These are phyloP conservation scores for Pavlovales sp. DNA, from an alignment of 208 protist species.

Conservation along the genomic window DNA sequence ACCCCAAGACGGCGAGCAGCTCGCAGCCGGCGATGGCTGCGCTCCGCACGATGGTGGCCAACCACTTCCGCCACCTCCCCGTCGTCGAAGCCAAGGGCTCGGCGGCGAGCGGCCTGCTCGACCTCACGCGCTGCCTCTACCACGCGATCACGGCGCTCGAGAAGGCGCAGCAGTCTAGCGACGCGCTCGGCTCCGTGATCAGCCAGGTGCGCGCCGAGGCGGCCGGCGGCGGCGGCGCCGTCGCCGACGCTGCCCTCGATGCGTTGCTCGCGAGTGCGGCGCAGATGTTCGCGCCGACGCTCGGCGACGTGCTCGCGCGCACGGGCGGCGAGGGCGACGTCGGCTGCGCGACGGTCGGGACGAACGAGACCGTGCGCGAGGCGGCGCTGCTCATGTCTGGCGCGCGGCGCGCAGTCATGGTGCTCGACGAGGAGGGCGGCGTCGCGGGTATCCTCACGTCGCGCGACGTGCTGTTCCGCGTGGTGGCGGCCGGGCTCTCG, in stretches of 20 bases:
- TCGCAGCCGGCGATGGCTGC: neutral
- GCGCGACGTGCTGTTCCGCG: neutral
- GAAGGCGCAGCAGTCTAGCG: neutral
- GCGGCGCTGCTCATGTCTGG: neutral
- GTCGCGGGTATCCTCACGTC: constrained; percentile 4
- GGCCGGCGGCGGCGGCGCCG: too few relatives aligned
- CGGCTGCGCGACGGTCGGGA: neutral
- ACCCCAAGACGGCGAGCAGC: neutral
- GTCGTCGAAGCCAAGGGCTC: neutral
- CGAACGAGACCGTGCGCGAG: neutral
- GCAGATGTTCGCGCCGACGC: neutral
- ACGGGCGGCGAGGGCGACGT: neutral
- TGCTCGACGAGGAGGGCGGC: neutral
- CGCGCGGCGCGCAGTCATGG: neutral
- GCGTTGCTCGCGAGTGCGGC: neutral
- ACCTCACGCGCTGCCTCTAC: neutral
- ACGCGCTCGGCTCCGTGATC: neutral
- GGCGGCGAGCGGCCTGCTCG: neutral
- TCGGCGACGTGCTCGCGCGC: neutral
- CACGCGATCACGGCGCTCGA: constrained; percentile 7
- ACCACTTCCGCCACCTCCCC: constrained; percentile 7
- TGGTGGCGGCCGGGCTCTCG: neutral
- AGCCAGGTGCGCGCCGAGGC: neutral
- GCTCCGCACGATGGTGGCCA: neutral
- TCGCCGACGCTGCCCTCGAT: neutral